Evolutionary conservation across 441 rosid species (phyloP).

Genomic region (Croton laevigatus): DNA sequence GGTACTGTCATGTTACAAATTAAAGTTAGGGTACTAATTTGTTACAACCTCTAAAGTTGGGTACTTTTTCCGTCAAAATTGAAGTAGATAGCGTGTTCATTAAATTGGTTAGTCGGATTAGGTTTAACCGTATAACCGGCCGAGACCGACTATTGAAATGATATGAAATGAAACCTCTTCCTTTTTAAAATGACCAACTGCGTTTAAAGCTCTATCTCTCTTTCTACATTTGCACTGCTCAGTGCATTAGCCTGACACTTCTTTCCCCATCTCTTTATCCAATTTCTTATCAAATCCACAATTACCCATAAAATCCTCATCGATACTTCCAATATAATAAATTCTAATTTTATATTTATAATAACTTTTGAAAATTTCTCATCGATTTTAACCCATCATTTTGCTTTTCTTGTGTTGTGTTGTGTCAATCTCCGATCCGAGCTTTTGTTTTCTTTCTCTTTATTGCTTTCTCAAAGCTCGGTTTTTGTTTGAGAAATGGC

Average conservation of each 20-base stretch:
- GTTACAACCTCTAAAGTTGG: too few relatives aligned
- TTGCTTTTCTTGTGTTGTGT: background rate
- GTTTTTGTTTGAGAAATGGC: slow-evolving; percentile 41
- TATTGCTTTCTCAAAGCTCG: too few relatives aligned
- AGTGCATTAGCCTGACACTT: slow-evolving; percentile 1
- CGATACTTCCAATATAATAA: slow-evolving; percentile 3
- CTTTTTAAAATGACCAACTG: slow-evolving; percentile 5
- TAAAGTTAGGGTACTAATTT: too few relatives aligned
- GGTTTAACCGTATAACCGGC: too few relatives aligned
- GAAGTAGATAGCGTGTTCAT: too few relatives aligned
- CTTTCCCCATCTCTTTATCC: background rate
- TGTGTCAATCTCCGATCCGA: background rate
- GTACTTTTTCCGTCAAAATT: too few relatives aligned
- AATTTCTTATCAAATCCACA: background rate
- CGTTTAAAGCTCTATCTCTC: background rate
- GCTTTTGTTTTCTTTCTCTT: background rate
- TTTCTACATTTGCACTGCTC: too few relatives aligned
- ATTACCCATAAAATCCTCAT: background rate
- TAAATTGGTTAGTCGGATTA: too few relatives aligned
- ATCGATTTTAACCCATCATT: background rate
- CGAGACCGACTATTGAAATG: too few relatives aligned
- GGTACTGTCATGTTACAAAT: too few relatives aligned
- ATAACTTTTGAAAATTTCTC: background rate
- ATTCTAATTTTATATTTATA: too few relatives aligned
- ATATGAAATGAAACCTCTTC: background rate